Evolutionary conservation across 768 basidiomycete genomes (phyloP), one percentile per base, ranked within the genome.

Genomic region (Termitomyces sp.): DNA sequence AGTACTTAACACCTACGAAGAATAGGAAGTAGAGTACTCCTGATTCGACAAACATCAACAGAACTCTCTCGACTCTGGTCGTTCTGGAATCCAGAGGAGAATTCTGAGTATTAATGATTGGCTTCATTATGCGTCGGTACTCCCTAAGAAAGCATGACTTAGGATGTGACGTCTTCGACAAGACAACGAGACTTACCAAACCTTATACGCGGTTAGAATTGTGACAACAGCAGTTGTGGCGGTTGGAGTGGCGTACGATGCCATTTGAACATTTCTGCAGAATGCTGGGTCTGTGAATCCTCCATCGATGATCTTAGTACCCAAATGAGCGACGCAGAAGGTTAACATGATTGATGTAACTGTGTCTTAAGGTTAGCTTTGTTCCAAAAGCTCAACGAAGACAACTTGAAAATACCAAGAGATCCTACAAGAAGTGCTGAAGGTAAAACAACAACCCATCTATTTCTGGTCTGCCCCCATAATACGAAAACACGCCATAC

Each of bases 1-100:
- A 7, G 9, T 14, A 14, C 22, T 24, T 24, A 12, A 26, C 17
- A 48, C 53, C 15, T 24, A 58, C 57, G 41, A 58, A 58, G 28
- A 58, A 58, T 2, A 58, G 12, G 35, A 58, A 58, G 24, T 58
- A 58, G 10, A 58, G 40, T 19, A 54, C n/a, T 9, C 52, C 56
- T 2, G 56, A 53, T 21, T 57, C 56, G n/a, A 53, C 19, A 14
- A 58, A 37, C 43, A 58, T 14, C 17, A 54, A 19, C 34, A 58
- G 5, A 35, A 53, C 42, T 22, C 40, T 53, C 30, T 58, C 52
- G 2, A 45, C 46, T 37, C 45, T 41, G 5, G 40, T 32, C 8
- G 51, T 17, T 28, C 19, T 12, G 21, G 19, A 40, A 7, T 21
- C 10, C 2, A 11, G 30, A 14, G 15, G 5, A 11, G 40, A 24